These are phyloP conservation scores for Musa acuminata DNA, from an alignment of 176 grass and related monocot genomes.

Conservation along the genomic window DNA sequence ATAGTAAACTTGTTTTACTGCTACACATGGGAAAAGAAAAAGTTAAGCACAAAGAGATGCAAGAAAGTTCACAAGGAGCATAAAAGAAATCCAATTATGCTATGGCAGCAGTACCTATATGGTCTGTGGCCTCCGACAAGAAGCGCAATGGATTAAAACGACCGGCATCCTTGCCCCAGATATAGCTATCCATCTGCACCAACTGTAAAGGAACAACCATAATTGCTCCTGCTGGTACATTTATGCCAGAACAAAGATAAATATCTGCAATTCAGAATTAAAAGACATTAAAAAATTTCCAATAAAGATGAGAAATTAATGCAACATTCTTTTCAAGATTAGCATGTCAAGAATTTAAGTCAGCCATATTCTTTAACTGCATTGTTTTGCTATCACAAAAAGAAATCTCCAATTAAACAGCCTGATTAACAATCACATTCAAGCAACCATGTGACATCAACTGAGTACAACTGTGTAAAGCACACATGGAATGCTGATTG, in stretches of 20 bases:
- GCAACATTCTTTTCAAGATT: no score
- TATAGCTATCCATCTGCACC: constrained; percentile 61
- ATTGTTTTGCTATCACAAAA: background rate
- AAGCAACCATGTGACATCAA: background rate
- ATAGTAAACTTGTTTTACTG: no score
- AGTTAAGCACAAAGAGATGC: background rate
- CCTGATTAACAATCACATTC: background rate
- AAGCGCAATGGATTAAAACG: constrained; percentile 65
- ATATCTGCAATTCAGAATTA: constrained; percentile 48
- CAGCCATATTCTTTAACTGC: no score
- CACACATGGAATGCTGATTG: background rate
- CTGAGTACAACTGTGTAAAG: background rate
- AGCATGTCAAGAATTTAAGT: no score
- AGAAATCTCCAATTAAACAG: background rate
- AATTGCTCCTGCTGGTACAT: constrained; percentile 61
- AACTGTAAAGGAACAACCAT: constrained; percentile 78
- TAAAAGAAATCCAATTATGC: background rate
- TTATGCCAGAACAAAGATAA: constrained; percentile 39
- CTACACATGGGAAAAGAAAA: background rate
- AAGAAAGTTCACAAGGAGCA: background rate
- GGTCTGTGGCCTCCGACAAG: constrained; percentile 34
- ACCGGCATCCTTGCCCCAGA: constrained; percentile 65
- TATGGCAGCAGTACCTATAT: constrained; percentile 35
- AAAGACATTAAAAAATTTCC: constrained; percentile 4
- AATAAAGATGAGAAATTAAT: constrained; percentile 2